Percentiles rank a stretch among this genome's conserved stretches.
phyloP scores from a whole-genome alignment of 73 alveolate genomes.

The Paramecium caudatum region DNA sequence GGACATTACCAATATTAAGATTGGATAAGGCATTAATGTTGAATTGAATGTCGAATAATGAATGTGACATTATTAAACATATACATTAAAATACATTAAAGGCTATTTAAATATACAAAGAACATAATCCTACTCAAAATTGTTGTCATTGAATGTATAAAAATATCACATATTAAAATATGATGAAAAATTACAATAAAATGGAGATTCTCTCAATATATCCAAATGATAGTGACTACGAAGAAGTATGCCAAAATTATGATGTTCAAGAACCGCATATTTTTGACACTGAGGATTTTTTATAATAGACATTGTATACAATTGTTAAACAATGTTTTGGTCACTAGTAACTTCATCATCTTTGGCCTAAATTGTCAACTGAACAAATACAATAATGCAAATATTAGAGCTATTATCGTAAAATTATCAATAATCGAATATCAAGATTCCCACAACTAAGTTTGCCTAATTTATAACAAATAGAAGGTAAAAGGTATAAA shows the following conservation, averaged over 20 bases:
- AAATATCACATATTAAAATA: background rate
- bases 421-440: constrained; percentile 45
- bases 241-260: background rate
- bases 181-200: constrained; percentile 46
- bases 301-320: constrained; percentile 33
- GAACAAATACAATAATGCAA: background rate
- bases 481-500: constrained; percentile 44
- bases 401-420: constrained; percentile 8
- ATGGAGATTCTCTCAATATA: constrained; percentile 8
- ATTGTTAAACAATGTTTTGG: constrained; percentile 18
- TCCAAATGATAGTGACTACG: constrained; percentile 28
- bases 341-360: background rate
- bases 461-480: background rate
- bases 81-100: constrained; percentile 51
- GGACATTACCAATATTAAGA: constrained; percentile 20
- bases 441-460: constrained; percentile 14
- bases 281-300: constrained; percentile 35
- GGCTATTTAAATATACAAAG: too few relatives aligned
- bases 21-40: constrained; percentile 43
- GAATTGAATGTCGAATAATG: constrained; percentile 48
- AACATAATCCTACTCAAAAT: too few relatives aligned
- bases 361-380: constrained; percentile 30
- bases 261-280: background rate
- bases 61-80: background rate
- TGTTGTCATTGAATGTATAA: too few relatives aligned